A percentile compares a stretch with the other conserved stretches of the same genome.
Evolutionary conservation across 257 asterid genomes (phyloP).

Genomic region (Lantana camara): DNA sequence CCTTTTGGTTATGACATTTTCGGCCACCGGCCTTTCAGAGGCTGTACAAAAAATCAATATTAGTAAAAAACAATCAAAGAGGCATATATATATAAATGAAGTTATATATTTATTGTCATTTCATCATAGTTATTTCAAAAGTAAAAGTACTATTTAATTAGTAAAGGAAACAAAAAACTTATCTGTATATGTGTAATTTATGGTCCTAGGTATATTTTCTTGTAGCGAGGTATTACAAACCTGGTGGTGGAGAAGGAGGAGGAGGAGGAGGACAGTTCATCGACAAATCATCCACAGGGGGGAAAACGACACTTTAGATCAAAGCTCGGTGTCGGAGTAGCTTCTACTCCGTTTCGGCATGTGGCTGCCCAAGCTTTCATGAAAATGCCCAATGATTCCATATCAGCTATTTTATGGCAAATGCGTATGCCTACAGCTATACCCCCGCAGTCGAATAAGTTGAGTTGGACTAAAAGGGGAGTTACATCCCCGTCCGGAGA

Average conservation of each 20-base stretch:
- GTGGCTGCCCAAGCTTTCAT: neutral
- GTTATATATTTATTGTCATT: neutral
- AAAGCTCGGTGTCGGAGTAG: neutral
- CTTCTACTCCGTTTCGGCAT: neutral
- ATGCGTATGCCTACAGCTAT: slow-evolving; percentile 11
- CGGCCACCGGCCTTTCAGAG: no score
- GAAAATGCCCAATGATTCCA: neutral
- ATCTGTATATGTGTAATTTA: no score
- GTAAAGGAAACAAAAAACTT: no score
- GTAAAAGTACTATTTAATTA: no score
- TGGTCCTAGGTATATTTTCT: no score
- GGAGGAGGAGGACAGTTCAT: neutral
- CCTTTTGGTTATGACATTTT: neutral
- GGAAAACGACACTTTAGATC: neutral
- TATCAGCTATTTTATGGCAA: slow-evolving; percentile 16
- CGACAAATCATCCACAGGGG: neutral
- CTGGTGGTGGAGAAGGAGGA: no score
- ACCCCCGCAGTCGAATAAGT: slow-evolving; percentile 23
- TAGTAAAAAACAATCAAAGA: no score
- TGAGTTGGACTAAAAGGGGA: neutral
- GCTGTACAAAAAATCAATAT: no score
- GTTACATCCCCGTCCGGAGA: no score
- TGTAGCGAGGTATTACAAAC: no score
- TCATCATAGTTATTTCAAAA: no score
- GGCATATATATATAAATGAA: no score